These are phyloP conservation scores for Saccharomyces paradoxus DNA, from an alignment of 805 yeast genomes.

Conservation along the genomic window DNA sequence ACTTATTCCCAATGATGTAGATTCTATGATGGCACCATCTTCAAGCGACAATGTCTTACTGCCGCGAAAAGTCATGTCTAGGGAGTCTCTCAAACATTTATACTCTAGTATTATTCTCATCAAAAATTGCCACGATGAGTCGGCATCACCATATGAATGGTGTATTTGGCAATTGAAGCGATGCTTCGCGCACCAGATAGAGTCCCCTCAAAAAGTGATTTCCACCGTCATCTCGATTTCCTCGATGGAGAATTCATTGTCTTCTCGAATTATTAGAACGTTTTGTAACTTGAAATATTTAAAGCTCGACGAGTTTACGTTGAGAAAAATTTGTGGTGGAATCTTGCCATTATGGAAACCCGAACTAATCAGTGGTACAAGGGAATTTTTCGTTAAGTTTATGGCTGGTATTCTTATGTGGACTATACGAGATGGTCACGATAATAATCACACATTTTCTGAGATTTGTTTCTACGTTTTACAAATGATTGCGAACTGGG, in stretches of 20 bases:
- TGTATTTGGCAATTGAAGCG: background rate
- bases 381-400: background rate
- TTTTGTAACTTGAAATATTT: background rate
- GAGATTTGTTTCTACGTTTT: constrained; percentile 8
- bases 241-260: background rate
- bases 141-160: background rate
- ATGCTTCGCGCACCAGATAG: background rate
- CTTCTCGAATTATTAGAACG: background rate
- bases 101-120: background rate
- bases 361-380: background rate
- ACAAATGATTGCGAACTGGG: constrained; percentile 12
- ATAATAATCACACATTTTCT: constrained; percentile 3
- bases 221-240: background rate
- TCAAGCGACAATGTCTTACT: background rate
- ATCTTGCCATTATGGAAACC: background rate
- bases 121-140: background rate
- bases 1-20: constrained; percentile 11
- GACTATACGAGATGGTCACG: background rate
- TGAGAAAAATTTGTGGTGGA: background rate
- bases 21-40: background rate
- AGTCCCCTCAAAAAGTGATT: background rate
- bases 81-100: background rate
- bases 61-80: background rate
- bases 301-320: background rate
- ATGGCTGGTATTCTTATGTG: background rate